Evolutionary conservation across 1,284 basidiomycete species (phyloP).

Genomic region (Laetiporus sulphureus): DNA sequence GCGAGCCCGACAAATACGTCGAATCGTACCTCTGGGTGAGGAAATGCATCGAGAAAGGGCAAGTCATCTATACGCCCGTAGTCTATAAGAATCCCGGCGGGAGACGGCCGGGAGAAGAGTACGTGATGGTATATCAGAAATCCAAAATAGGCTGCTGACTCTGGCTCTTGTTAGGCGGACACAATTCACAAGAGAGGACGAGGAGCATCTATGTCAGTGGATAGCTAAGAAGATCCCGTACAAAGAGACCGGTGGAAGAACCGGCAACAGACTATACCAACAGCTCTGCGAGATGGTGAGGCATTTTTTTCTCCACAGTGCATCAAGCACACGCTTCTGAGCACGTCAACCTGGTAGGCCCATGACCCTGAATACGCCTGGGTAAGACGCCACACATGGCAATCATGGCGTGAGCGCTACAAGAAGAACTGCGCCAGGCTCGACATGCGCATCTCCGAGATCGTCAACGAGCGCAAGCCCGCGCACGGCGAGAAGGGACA

Average conservation of each 20-base stretch:
- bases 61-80: constrained; percentile 58
- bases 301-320: constrained; percentile 2
- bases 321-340: neutral
- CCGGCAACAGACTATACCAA: constrained; percentile 75
- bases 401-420: constrained; percentile 81
- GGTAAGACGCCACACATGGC: constrained; percentile 80
- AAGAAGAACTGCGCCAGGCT: constrained; percentile 70
- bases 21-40: constrained; percentile 78
- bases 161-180: constrained; percentile 46
- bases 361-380: constrained; percentile 64
- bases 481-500: constrained; percentile 65
- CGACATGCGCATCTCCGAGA: constrained; percentile 51
- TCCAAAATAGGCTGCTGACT: constrained; percentile 1
- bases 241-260: constrained; percentile 70
- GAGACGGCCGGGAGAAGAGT: constrained; percentile 75
- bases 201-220: constrained; percentile 64
- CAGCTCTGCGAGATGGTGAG: constrained; percentile 48
- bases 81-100: constrained; percentile 79
- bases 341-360: constrained; percentile 29
- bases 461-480: constrained; percentile 63
- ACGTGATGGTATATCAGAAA: constrained; percentile 24
- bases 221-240: constrained; percentile 75
- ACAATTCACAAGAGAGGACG: constrained; percentile 68
- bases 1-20: constrained; percentile 59
- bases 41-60: constrained; percentile 63